Conservation (phyloP, 306 rosid species). For the Cotoneaster glaucophyllus region DNA sequence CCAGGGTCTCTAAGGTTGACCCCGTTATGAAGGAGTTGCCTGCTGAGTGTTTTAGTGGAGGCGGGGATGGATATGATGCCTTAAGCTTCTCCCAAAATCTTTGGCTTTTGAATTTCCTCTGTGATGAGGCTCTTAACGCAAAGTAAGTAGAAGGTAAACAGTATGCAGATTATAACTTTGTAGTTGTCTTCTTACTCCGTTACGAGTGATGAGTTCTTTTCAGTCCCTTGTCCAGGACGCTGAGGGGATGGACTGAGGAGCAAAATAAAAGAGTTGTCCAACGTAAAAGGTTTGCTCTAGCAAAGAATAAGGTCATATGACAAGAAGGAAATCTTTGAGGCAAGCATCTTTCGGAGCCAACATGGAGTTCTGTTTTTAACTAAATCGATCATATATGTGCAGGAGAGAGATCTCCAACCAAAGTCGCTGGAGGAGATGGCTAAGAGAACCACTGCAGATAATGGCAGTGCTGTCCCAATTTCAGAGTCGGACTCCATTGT, state of each 20-base stretch:
- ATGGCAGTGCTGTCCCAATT: conserved; percentile 10
- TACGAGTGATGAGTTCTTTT: neutral
- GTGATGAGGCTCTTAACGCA: conserved; percentile 43
- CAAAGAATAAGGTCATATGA: conserved; percentile 36
- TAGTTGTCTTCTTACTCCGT: neutral
- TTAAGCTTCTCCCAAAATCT: conserved; percentile 37
- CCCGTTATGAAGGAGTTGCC: conserved; percentile 23
- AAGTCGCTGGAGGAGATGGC: conserved; percentile 43
- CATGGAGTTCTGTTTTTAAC: neutral
- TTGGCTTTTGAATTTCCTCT: conserved; percentile 34
- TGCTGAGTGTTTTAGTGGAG: conserved; percentile 19
- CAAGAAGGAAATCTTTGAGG: too few relatives aligned
- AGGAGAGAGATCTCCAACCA: conserved; percentile 34
- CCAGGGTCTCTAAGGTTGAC: neutral
- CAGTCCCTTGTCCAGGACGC: neutral
- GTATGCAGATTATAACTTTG: neutral
- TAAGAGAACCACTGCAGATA: conserved; percentile 25
- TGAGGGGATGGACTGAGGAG: conserved; percentile 40
- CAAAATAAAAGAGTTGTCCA: conserved; percentile 25
- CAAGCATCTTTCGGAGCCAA: neutral
- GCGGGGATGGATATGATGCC: conserved; percentile 24
- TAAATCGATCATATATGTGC: neutral
- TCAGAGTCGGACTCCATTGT: conserved; percentile 5
- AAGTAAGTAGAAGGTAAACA: conserved; percentile 22
- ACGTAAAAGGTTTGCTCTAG: conserved; percentile 20